A percentile compares a stretch with the other conserved stretches of the same genome.
phyloP scores from a whole-genome alignment of 306 rosid genomes.

The Lathyrus aphaca region DNA sequence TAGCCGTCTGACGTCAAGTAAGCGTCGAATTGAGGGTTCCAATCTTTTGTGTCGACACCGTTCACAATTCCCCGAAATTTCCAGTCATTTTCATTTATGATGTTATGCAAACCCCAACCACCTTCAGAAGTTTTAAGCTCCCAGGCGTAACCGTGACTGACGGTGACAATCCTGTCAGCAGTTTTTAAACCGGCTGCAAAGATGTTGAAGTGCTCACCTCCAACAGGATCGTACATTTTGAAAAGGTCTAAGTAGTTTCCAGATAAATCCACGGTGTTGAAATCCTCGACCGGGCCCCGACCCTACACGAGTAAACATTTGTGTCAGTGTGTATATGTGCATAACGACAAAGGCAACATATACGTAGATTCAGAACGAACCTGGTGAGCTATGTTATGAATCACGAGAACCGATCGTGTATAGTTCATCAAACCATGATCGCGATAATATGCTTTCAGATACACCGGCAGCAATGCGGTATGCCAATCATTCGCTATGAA shows the following conservation, averaged over 20 bases:
- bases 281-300: conserved; percentile 85
- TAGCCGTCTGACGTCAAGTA: conserved; percentile 84
- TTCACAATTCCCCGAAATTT: conserved; percentile 88
- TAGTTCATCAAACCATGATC: conserved; percentile 79
- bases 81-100: conserved; percentile 86
- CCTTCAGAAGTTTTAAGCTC: conserved; percentile 86
- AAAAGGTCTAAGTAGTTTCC: conserved; percentile 72
- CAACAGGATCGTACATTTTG: conserved; percentile 74
- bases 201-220: conserved; percentile 95
- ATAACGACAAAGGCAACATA: conserved; percentile 8
- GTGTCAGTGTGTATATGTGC: background rate
- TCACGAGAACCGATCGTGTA: conserved; percentile 86
- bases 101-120: conserved; percentile 93
- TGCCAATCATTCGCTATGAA: conserved; percentile 99
- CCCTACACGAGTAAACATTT: conserved; percentile 56
- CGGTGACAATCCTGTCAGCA: conserved; percentile 87
- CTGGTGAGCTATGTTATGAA: conserved; percentile 99
- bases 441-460: conserved; percentile 84
- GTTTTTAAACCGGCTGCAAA: conserved; percentile 93
- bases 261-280: conserved; percentile 64
- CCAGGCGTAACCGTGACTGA: conserved; percentile 95
- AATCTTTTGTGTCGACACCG: conserved; percentile 82
- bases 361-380: conserved; percentile 47
- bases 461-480: conserved; percentile 90
- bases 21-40: conserved; percentile 74